Evolutionary conservation across 805 yeast genomes (phyloP), one percentile per base, ranked within the genome.

Genomic region (Wickerhamomyces chambardii): DNA sequence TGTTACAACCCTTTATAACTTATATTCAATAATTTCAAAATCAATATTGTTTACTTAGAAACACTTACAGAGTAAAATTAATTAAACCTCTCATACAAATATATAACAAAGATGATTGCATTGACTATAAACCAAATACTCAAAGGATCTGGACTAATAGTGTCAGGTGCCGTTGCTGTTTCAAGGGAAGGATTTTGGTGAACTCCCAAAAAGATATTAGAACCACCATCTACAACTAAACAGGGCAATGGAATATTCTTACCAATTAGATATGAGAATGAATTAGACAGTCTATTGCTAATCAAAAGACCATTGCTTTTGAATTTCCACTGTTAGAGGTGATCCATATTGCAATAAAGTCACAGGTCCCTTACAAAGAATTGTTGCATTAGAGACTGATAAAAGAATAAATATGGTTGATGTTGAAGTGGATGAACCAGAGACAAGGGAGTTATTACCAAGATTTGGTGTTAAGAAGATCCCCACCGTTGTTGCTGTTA

Each of bases 311-410:
- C 94, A 2, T 56, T 83, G 37, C 55, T 84, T 31, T 63, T 84
- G 47, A 80, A 84, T 54, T 85, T 85, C n/a, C 58, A 82, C 87
- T 1, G 62, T 72, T 30, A 50, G 75, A 37, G 85, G 85, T 9
- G 85, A 81, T 45, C 61, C 69, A 4, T 61, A 68, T 17, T 75
- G 81, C 40, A 75, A 80, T 50, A 66, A 67, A 39, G 65, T 81
- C 28, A 80, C 90, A 2, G 73, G 74, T 17, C 68, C 77, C 2
- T 59, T 85, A 39, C 78, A 75, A 44, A 53, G 68, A 32, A 63
- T 75, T 5, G 66, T 76, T 9, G 59, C 64, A 17, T 55, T 56
- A 33, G 71, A 68, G 36, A 70, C 76, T 31, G 70, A 66, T 31
- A 65, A 69, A 38, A 58, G 58, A 30, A 65, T 84, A 25, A 73